Evolutionary conservation across 2,329 filamentous ascomycete genomes (phyloP).

Genomic region (Cryphonectria naterciae): DNA sequence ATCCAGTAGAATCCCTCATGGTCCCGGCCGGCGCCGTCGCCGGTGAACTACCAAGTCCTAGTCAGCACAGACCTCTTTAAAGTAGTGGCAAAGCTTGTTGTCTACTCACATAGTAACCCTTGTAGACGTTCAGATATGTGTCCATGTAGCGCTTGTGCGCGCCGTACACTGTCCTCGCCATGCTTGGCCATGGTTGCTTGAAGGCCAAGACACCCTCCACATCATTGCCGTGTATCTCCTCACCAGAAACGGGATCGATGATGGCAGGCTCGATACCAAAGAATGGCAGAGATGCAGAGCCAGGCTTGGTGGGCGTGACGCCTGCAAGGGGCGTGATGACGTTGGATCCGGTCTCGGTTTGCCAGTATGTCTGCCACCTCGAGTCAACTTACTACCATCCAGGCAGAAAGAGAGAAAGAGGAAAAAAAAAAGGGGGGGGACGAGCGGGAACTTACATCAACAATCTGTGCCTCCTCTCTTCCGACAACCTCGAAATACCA

Average conservation of each 20-base stretch:
- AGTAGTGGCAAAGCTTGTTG: background rate
- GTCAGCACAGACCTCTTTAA: background rate
- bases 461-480: constrained; percentile 88
- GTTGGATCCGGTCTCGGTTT: constrained; percentile 97
- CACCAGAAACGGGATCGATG: constrained; percentile 92
- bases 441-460: constrained; percentile 72
- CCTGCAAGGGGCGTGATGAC: constrained; percentile 93
- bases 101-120: constrained; percentile 89
- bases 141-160: constrained; percentile 99
- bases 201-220: constrained; percentile 96
- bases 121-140: constrained; percentile 96
- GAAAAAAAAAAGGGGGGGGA: background rate
- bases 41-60: constrained; percentile 69
- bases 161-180: constrained; percentile 97
- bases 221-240: constrained; percentile 93
- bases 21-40: constrained; percentile 92
- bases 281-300: constrained; percentile 93
- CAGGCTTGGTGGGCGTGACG: constrained; percentile 94
- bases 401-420: background rate
- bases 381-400: constrained; percentile 30
- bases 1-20: constrained; percentile 99
- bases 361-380: constrained; percentile 86
- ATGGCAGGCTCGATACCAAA: constrained; percentile 98
- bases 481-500: constrained; percentile 98
- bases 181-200: constrained; percentile 98